These are phyloP conservation scores for Pleurotus citrinopileatus DNA, from an alignment of 768 basidiomycete species.

Conservation along the genomic window DNA sequence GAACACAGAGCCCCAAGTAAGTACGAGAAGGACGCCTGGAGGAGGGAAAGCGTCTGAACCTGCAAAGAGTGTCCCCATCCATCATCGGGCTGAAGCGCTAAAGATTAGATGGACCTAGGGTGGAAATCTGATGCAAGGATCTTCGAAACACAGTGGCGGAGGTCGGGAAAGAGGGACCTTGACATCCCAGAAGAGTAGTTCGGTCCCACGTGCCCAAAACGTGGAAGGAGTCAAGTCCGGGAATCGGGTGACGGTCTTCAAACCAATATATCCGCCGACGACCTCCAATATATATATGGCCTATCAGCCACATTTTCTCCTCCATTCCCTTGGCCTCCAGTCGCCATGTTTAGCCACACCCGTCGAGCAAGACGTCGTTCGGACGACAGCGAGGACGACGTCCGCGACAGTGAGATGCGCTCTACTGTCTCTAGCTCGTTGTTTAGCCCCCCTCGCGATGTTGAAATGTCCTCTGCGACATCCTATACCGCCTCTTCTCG, in stretches of 20 bases:
- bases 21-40: too few species aligned
- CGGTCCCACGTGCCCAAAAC: constrained; percentile 5
- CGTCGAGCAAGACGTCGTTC: not conserved
- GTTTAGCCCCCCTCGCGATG: constrained; percentile 34
- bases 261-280: constrained; percentile 22
- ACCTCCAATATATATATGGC: constrained; percentile 4
- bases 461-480: constrained; percentile 46
- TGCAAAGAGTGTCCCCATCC: not conserved
- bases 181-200: not conserved
- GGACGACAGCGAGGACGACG: constrained; percentile 32
- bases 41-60: not conserved
- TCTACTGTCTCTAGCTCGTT: constrained; percentile 41
- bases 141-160: constrained; percentile 6
- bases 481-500: constrained; percentile 61
- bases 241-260: not conserved
- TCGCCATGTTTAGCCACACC: not conserved
- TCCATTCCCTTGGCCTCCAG: not conserved
- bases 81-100: not conserved
- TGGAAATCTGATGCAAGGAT: not conserved
- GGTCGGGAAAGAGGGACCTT: constrained; percentile 2
- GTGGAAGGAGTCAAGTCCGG: not conserved
- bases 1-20: too few species aligned
- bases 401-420: constrained; percentile 41
- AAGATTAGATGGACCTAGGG: constrained; percentile 4
- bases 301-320: not conserved